Conservation (phyloP, 2,329 filamentous ascomycete genomes). For the Botryosphaeria agaves region DNA sequence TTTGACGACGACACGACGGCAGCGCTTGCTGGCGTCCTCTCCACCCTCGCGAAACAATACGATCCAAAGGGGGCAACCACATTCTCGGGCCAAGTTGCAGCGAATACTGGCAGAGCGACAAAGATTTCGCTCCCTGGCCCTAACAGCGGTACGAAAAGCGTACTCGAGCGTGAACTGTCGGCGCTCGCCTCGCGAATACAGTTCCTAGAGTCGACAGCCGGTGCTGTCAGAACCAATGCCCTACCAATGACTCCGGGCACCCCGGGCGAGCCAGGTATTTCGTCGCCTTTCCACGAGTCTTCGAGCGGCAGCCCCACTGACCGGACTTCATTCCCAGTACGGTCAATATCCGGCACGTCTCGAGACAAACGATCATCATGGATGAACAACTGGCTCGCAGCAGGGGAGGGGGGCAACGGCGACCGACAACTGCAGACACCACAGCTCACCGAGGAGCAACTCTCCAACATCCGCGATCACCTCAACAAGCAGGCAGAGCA, state of each 20-base stretch:
- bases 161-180: slow-evolving; percentile 67
- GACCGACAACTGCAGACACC: slow-evolving; percentile 26
- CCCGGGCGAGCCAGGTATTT: slow-evolving; percentile 46
- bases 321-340: slow-evolving; percentile 11
- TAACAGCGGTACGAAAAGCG: slow-evolving; percentile 56
- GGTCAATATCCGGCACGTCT: slow-evolving; percentile 16
- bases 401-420: slow-evolving; percentile 31
- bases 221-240: slow-evolving; percentile 35
- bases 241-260: slow-evolving; percentile 76
- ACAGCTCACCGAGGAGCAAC: slow-evolving; percentile 62
- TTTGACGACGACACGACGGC: slow-evolving; percentile 16
- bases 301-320: slow-evolving; percentile 34
- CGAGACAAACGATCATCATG: slow-evolving; percentile 19
- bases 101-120: slow-evolving; percentile 33
- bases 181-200: slow-evolving; percentile 64
- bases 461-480: slow-evolving; percentile 73
- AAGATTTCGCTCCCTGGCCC: slow-evolving; percentile 60
- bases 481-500: slow-evolving; percentile 88
- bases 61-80: slow-evolving; percentile 23
- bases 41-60: slow-evolving; percentile 31
- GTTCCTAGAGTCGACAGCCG: slow-evolving; percentile 64
- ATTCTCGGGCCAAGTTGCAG: slow-evolving; percentile 25
- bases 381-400: slow-evolving; percentile 35
- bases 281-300: slow-evolving; percentile 44
- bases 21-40: slow-evolving; percentile 23